phyloP scores from a whole-genome alignment of 2,329 filamentous ascomycete species.

The Aspergillus hiratsukae region DNA sequence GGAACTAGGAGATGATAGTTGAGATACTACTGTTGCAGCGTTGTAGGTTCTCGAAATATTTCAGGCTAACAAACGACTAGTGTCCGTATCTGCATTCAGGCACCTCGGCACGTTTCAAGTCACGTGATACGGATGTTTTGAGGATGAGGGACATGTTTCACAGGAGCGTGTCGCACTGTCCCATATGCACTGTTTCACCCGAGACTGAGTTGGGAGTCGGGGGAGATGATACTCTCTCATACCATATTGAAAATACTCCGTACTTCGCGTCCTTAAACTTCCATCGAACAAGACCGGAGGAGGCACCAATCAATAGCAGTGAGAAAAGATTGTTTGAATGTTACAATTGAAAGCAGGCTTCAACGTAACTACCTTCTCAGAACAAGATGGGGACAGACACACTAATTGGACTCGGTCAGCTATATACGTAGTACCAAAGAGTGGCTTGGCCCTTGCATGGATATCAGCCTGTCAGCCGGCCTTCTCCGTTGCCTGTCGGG shows the following conservation, averaged over 20 bases:
- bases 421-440: not conserved
- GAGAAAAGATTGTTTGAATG: not conserved
- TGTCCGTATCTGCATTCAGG: not conserved
- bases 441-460: not conserved
- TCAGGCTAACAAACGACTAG: not conserved
- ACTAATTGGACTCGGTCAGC: not conserved
- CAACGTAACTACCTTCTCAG: too few relatives aligned
- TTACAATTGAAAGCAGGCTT: not conserved
- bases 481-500: not conserved
- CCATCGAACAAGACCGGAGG: not conserved
- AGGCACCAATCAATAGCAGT: not conserved
- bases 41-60: not conserved
- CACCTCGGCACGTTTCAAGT: not conserved
- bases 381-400: not conserved
- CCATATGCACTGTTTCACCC: not conserved
- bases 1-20: not conserved
- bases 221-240: not conserved
- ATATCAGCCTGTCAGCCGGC: slow-evolving; percentile 5
- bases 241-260: not conserved
- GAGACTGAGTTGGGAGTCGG: not conserved
- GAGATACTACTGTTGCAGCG: not conserved
- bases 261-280: not conserved
- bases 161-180: not conserved
- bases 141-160: not conserved
- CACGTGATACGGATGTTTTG: slow-evolving; percentile 3